Evolutionary conservation across 2,329 filamentous ascomycete genomes (phyloP).

Genomic region (Pseudopithomyces chartarum): DNA sequence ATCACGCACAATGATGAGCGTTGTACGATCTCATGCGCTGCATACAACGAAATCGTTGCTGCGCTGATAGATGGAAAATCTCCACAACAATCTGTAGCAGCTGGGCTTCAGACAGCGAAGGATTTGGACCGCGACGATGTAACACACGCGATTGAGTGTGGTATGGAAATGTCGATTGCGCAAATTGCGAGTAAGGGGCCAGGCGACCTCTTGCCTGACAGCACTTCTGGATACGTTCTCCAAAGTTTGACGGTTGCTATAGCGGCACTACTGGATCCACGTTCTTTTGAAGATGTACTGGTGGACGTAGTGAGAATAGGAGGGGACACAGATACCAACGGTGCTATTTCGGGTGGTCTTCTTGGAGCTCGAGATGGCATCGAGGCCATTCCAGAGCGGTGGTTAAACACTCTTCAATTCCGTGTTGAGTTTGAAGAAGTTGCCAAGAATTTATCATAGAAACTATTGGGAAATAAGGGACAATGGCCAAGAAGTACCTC

Average conservation of each 20-base stretch:
- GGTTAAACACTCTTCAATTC: constrained; percentile 39
- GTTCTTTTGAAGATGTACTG: constrained; percentile 51
- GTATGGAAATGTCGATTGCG: constrained; percentile 30
- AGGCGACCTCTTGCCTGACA: constrained; percentile 30
- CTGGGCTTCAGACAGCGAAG: constrained; percentile 9
- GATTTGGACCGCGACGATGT: constrained; percentile 13
- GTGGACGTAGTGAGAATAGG: constrained; percentile 55
- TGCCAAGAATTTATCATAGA: constrained; percentile 8
- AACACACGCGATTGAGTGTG: constrained; percentile 13
- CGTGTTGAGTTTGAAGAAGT: constrained; percentile 24
- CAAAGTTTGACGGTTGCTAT: constrained; percentile 50
- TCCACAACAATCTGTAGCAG: constrained; percentile 15
- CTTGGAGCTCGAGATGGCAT: constrained; percentile 53
- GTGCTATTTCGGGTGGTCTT: constrained; percentile 53
- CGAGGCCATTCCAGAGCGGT: constrained; percentile 48
- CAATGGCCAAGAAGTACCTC: not conserved
- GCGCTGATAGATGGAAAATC: constrained; percentile 16
- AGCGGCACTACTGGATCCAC: constrained; percentile 49
- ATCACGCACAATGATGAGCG: constrained; percentile 28
- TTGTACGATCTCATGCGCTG: constrained; percentile 26
- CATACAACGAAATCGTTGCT: constrained; percentile 31
- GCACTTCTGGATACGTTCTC: constrained; percentile 50
- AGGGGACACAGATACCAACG: constrained; percentile 55
- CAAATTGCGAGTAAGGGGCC: constrained; percentile 42
- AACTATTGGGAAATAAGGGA: no score